Evolutionary conservation across 345 rosid species (phyloP), one percentile per base, ranked within the genome.

Genomic region (Sapria himalayana): DNA sequence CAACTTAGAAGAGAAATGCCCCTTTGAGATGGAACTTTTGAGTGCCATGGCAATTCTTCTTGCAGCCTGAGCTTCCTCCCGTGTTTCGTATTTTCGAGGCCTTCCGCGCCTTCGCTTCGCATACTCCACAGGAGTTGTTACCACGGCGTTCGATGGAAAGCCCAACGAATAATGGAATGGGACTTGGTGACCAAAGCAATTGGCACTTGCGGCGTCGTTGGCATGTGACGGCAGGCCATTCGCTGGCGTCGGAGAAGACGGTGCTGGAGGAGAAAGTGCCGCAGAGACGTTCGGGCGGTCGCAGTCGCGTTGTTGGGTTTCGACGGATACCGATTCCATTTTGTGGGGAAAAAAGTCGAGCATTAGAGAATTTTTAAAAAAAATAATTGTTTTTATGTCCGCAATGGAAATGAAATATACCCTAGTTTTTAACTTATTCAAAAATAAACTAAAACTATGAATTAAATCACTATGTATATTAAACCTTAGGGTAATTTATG

Each of bases 41-140:
- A 46, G 23, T 13, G 58, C 36, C 37, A 49, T 41, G 22, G 85
- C 79, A 57, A 75, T 58, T 57, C 72, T 81, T 76, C 72, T 86
- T 7, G 94, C 98, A 1, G 93, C 93, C 43, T 78, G 33, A 34
- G 93, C 98, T 47, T 72, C 85, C 31, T 85, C 94, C 10, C 82
- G 94, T 14, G 98, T 89, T 1, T 72, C 94, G 44, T 89, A 82
- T 85, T 89, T 89, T 64, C 98, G 63, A 5, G 94, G 98, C 31
- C 98, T 57, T 2, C 98, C 98, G 16, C 98, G 63, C 77, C 72
- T 89, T 66, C 85, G 62, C 70, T 60, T 70, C 2, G 75, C 58
- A 0, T 76, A 60, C 55, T 74, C 85, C 40, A 65, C 58, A 18
- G 74, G 71, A 13, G 69, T 68, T 22, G 66, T 59, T 11, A 43